Evolutionary conservation across 202 grass and related monocot genomes (phyloP), one percentile per base, ranked within the genome.

Genomic region (Elaeis oleifera): DNA sequence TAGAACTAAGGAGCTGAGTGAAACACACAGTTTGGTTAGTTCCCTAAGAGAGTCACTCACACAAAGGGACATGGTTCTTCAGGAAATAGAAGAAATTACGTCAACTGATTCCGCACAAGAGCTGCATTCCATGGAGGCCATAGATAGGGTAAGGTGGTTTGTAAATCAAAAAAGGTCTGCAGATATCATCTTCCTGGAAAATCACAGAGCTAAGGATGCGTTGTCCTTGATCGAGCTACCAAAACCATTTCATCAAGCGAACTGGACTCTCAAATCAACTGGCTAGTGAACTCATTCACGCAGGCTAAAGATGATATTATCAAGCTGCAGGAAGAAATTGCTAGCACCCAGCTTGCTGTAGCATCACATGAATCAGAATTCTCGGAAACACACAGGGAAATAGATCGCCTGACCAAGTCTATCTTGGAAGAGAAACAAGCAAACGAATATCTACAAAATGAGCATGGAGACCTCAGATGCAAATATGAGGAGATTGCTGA

Each of bases 401-500:
- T 97, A 49, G 88, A 81, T 9, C 60, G 23, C 60, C 69, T 97
- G 53, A 79, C 77, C 27, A 71, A 77, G 44, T 75, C 69, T 80
- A 68, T 97, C 23, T 67, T 87, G 16, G 88, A 92, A 81, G 94
- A 92, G 67, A 97, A 97, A 56, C 71, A 74, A 23, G 88, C 80
- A 66, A 92, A 76, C 57, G 85, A 92, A 54, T 78, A 77, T 69
- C 69, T 97, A 67, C 59, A 67, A 73, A 89, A 89, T 68, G 88
- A 97, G 59, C 74, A 74, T 73, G 71, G 80, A 62, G 80, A 97
- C 72, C 73, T 97, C 60, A 77, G 68, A 55, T 85, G 77, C 67
- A 25, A 79, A 23, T 77, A 89, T 69, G 65, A 83, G 64, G 70
- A 59, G 36, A 51, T 65, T 61, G 67, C 31, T 79, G 49, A 82